These are phyloP conservation scores for Nicotiana tomentosiformis DNA, from an alignment of 257 asterid genomes.

Conservation along the genomic window DNA sequence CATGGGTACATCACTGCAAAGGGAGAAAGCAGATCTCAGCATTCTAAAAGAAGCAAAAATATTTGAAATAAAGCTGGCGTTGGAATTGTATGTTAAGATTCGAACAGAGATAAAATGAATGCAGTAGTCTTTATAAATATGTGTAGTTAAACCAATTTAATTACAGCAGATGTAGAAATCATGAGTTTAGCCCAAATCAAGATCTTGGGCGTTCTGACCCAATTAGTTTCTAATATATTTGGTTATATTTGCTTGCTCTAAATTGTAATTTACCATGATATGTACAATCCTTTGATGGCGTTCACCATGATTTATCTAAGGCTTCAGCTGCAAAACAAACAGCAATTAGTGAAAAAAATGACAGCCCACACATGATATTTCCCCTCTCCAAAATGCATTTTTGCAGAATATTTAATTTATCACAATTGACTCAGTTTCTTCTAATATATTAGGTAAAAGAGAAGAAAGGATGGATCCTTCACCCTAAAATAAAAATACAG, in stretches of 20 bases:
- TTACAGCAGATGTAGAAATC: neutral
- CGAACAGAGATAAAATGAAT: neutral
- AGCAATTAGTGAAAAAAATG: neutral
- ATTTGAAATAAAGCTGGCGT: neutral
- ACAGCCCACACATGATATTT: neutral
- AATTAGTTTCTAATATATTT: neutral
- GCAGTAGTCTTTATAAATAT: neutral
- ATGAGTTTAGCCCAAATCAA: neutral
- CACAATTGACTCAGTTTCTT: neutral
- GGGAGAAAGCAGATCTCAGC: neutral
- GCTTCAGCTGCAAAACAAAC: slow-evolving; percentile 23
- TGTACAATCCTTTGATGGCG: slow-evolving; percentile 58
- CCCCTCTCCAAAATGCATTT: neutral
- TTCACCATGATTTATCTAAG: slow-evolving; percentile 46
- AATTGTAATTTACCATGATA: slow-evolving; percentile 49
- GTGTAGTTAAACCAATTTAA: neutral
- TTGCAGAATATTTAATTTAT: too few species aligned
- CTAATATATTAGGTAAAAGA: neutral
- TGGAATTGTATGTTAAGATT: neutral
- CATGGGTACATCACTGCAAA: slow-evolving; percentile 80
- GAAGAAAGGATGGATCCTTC: neutral
- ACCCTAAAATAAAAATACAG: neutral
- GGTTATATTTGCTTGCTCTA: neutral
- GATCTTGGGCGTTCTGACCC: neutral
- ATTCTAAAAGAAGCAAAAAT: neutral